These are phyloP conservation scores for Fusarium lyarnte DNA, from an alignment of 2,329 filamentous ascomycete species.

Conservation along the genomic window DNA sequence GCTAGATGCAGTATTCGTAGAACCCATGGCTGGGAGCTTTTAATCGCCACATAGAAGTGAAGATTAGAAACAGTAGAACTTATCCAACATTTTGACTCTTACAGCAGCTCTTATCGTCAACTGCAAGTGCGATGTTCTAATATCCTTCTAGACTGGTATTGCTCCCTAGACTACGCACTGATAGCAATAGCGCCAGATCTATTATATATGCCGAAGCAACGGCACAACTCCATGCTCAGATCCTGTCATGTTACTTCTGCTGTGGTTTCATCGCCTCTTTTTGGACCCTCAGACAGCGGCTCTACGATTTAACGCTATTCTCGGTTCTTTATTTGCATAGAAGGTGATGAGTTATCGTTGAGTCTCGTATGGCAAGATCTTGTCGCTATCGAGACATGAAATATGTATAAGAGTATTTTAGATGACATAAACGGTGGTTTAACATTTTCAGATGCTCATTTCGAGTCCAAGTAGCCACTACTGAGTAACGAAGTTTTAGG, in stretches of 20 bases:
- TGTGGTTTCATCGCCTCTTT: not conserved
- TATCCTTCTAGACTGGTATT: not conserved
- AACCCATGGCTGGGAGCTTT: not conserved
- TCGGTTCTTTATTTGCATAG: accelerated
- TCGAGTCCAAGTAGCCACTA: not conserved
- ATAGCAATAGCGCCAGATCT: not conserved
- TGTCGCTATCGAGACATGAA: no score
- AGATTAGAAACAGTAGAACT: not conserved
- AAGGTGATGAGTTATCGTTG: not conserved
- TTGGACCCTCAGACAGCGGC: not conserved
- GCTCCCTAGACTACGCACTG: not conserved
- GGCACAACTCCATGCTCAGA: not conserved
- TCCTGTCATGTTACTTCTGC: not conserved
- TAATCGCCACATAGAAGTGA: not conserved
- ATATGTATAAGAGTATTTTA: accelerated
- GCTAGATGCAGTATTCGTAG: not conserved
- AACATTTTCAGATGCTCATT: accelerated
- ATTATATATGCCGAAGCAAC: not conserved
- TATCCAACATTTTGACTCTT: no score
- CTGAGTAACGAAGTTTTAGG: no score
- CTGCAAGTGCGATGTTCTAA: not conserved
- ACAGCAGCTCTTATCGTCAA: not conserved
- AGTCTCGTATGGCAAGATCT: no score
- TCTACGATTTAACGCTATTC: not conserved
- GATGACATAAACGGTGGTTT: no score